A percentile compares a stretch with the other conserved stretches of the same genome.
These are phyloP conservation scores for Laguncularia racemosa DNA, from an alignment of 345 rosid species.

Conservation along the genomic window DNA sequence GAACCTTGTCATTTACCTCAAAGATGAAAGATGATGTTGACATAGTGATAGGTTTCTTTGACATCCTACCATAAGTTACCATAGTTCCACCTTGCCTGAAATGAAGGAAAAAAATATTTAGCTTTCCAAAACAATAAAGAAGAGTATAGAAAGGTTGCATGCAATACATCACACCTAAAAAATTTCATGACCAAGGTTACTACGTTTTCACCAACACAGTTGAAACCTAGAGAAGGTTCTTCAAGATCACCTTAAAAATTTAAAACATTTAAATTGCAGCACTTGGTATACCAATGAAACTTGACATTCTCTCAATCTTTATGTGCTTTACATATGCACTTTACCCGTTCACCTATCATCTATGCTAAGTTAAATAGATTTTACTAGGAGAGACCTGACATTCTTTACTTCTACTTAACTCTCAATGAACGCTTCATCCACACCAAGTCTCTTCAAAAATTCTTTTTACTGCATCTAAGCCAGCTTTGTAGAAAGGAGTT, in stretches of 20 bases:
- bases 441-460: conserved; percentile 59
- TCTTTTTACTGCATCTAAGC: conserved; percentile 69
- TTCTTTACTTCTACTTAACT: conserved; percentile 70
- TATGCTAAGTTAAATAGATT: not conserved
- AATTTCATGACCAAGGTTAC: conserved; percentile 76
- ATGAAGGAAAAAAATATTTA: conserved; percentile 7
- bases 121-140: not conserved
- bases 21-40: conserved; percentile 82
- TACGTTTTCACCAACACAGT: conserved; percentile 82
- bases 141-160: not conserved
- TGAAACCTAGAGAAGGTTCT: conserved; percentile 75
- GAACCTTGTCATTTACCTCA: conserved; percentile 27
- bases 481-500: conserved; percentile 37
- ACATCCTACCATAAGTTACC: conserved; percentile 98
- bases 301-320: too few relatives aligned
- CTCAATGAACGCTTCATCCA: conserved; percentile 67
- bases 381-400: conserved; percentile 77
- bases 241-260: conserved; percentile 43
- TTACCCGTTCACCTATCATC: too few relatives aligned
- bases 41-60: conserved; percentile 71
- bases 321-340: too few relatives aligned
- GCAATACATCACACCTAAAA: conserved; percentile 36
- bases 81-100: conserved; percentile 71
- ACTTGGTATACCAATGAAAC: not conserved
- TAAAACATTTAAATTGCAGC: not conserved